Base-by-base conservation (phyloP, 352 stramenopile species). In the Pythium dissotocum region DNA sequence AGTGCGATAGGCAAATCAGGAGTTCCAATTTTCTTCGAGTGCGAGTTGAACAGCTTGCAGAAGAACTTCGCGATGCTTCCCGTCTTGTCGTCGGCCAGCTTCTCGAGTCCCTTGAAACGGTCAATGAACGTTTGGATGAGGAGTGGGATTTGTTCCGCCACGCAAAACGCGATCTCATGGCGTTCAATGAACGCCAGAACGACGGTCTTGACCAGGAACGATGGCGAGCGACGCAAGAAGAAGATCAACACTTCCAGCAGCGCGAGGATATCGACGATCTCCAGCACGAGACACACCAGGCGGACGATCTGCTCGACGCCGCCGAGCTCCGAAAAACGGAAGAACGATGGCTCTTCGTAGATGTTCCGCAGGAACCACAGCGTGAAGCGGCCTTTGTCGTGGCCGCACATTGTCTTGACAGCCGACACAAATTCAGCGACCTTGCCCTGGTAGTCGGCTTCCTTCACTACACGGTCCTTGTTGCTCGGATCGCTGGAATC, bases 331-430 rank as follows among this genome's bases (percentile, higher is more conserved):
- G 85, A 94, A 54, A 94, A 91, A 0, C 82, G 76, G 55, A 96
- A 96, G 64, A 96, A 96, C 0, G 77, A 69, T 14, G 70, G 35
- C 56, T 94, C 83, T 61, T 92, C 82, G 70, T 96, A 96, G 55
- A 96, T 86, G 33, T 94, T 90, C 49, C 83, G 77, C 9, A 94
- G 56, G 40, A 96, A 93, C 88, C 88, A 96, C 18, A 80, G 65
- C 3, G 88, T 83, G 48, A 94, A 94, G 8, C 88, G 81, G 18
- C 85, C 85, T 72, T 94, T 96, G 69, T 96, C 88, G 58, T 96
- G 83, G 0, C 85, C 86, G 35, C 86, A 94, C 80, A 96, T 91
- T 0, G 82, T 94, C 69, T 96, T 96, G 24, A 96, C 85, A 26
- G 85, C 82, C 35, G 85, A 93, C 13, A 94, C 82, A 16, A 96